Evolutionary conservation across 352 stramenopile species (phyloP).

Genomic region (Globisporangium nodosum): DNA sequence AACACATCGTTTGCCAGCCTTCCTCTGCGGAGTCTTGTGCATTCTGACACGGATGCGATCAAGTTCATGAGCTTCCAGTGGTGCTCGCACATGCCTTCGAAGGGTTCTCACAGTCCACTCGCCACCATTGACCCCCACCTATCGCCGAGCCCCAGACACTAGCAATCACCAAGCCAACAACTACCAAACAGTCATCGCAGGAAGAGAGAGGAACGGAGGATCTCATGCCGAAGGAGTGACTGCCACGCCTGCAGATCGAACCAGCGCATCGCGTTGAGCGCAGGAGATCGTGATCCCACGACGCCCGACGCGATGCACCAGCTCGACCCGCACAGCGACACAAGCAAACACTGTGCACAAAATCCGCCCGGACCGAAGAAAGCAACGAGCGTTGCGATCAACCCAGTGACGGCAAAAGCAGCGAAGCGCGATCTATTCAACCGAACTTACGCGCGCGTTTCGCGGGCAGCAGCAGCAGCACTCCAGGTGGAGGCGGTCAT

Average conservation of each 20-base stretch:
- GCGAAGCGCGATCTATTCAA: constrained; percentile 20
- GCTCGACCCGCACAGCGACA: constrained; percentile 4
- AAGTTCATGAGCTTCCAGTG: too few species aligned
- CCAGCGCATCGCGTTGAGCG: too few species aligned
- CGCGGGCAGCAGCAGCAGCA: constrained; percentile 12
- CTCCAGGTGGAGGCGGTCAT: constrained; percentile 2
- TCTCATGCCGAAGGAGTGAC: constrained; percentile 35
- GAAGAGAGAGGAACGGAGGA: constrained; percentile 14
- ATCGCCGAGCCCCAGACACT: too few species aligned
- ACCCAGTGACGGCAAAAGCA: constrained; percentile 83
- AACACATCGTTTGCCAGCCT: too few species aligned
- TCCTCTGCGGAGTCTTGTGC: too few species aligned
- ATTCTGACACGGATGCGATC: too few species aligned
- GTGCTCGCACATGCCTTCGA: too few species aligned
- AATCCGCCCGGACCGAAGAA: constrained; percentile 91
- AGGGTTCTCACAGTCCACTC: too few species aligned
- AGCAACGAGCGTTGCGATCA: constrained; percentile 64
- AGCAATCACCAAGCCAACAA: too few species aligned
- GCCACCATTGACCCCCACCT: too few species aligned
- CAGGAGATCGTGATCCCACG: too few species aligned
- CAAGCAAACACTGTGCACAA: constrained; percentile 42
- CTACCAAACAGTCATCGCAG: too few species aligned
- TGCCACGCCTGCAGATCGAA: neutral
- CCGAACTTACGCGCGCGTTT: constrained; percentile 7
- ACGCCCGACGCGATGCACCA: neutral